Evolutionary conservation across 2,329 filamentous ascomycete genomes (phyloP), one percentile per base, ranked within the genome.

Genomic region (Byssoonygena ceratinophila): DNA sequence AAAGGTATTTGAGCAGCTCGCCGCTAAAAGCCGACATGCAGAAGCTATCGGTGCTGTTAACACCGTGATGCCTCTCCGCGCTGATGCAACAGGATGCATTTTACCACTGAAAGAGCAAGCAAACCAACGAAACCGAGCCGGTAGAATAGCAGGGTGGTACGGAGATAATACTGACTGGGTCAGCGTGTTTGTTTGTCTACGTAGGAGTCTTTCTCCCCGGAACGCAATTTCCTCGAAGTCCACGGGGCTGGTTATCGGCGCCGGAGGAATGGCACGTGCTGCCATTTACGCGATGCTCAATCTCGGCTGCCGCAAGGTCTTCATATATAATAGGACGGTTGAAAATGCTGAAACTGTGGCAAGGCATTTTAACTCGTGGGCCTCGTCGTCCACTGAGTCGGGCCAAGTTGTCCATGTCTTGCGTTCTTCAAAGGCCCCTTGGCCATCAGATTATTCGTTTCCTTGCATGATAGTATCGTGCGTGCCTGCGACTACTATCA

Each of bases 131-230:
- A 83, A 83, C 56, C 75, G 80, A 40, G 76, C 81, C 1, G 84
- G 85, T 0, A 78, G 81, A 0, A 78, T 87, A 5, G 77, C 78
- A 56, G 83, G 82, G 0, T 72, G 89, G 0, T 86, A 87, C 57
- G 86, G 85, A 1, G 84, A 89, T 54, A 90, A 90, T 55, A 89
- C 85, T 0, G 85, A 90, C 64, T 90, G 85, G 82, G 84, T 88
- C 31, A 85, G 85, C 4, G 85, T 90, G 39, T 74, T 83, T 50
- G 84, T 83, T 2, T 88, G 84, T 61, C 78, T 90, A 39, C 77
- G 82, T 4, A 76, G 84, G 29, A 84, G 84, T 1, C 71, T 89
- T 1, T 88, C 85, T 0, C 85, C 85, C 0, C 82, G 84, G 2
- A 84, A 84, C 56, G 80, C 78, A 1, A 76, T 84, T 0, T 74